Conservation (phyloP, 2,329 filamentous ascomycete genomes). For the Biscogniauxia marginata region DNA sequence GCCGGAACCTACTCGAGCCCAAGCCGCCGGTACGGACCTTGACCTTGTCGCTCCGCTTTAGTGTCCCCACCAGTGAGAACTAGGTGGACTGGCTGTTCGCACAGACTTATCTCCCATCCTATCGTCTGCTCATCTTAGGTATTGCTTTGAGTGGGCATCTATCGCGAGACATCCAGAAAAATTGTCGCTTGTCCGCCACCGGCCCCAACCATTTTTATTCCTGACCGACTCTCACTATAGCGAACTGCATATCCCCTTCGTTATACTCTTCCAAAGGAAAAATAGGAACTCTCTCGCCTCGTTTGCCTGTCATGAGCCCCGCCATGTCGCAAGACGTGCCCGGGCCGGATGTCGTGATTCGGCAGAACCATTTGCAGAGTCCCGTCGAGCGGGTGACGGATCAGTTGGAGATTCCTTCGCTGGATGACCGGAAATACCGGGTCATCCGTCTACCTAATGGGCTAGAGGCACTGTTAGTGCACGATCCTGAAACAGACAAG, state of each 20-base stretch:
- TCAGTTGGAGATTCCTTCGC: slow-evolving; percentile 32
- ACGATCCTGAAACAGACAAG: slow-evolving; percentile 94
- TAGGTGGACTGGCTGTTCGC: not conserved
- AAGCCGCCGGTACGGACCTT: not conserved
- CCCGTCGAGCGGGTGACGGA: slow-evolving; percentile 36
- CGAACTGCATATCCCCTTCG: slow-evolving; percentile 3
- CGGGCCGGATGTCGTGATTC: slow-evolving; percentile 24
- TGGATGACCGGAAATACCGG: slow-evolving; percentile 81
- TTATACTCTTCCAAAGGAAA: not conserved
- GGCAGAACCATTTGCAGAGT: slow-evolving; percentile 29
- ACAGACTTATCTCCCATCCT: not conserved
- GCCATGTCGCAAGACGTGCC: slow-evolving; percentile 25
- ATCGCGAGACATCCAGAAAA: not conserved
- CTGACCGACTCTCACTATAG: not conserved
- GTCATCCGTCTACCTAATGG: slow-evolving; percentile 83
- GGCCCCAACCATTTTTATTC: not conserved
- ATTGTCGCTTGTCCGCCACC: not conserved
- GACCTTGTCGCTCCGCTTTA: not conserved
- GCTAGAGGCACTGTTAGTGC: slow-evolving; percentile 87
- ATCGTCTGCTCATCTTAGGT: not conserved
- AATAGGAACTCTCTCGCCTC: not conserved
- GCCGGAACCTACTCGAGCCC: not conserved
- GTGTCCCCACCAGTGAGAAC: not conserved
- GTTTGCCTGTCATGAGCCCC: slow-evolving; percentile 22
- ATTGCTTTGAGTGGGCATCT: not conserved